Evolutionary conservation across 345 rosid species (phyloP).

Genomic region (Acer negundo): DNA sequence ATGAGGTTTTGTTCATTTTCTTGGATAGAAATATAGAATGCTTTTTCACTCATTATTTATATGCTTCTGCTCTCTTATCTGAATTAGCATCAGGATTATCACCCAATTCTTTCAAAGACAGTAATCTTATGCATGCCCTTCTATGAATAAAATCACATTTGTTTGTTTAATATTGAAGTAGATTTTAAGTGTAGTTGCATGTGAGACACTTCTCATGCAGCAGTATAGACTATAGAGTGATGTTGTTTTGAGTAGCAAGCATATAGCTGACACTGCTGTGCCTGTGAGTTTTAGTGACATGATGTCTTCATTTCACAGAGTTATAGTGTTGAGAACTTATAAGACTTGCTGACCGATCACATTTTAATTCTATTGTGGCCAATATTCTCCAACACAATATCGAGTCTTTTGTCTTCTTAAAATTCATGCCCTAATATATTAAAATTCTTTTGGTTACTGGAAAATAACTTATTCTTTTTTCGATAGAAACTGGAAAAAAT

Average conservation of each 20-base stretch:
- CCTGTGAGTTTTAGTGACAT: neutral
- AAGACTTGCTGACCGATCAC: neutral
- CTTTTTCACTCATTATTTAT: neutral
- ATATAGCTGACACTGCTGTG: neutral
- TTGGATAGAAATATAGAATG: neutral
- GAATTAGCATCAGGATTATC: neutral
- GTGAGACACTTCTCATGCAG: neutral
- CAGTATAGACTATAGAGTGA: neutral
- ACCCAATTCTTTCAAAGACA: neutral
- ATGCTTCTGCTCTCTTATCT: neutral
- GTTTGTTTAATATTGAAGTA: neutral
- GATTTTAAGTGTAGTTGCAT: neutral
- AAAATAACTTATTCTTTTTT: neutral
- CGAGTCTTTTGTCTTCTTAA: too few species aligned
- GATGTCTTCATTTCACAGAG: neutral
- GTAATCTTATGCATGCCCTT: neutral
- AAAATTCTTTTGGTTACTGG: neutral
- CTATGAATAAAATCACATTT: neutral
- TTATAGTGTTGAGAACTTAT: neutral
- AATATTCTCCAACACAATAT: neutral
- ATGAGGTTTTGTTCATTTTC: constrained; percentile 54
- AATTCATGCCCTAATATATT: neutral
- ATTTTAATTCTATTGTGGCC: neutral
- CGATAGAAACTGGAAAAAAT: neutral
- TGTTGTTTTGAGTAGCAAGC: neutral